Base-by-base conservation (phyloP, 2,329 filamentous ascomycete species). In the Chaetomium sp. region DNA sequence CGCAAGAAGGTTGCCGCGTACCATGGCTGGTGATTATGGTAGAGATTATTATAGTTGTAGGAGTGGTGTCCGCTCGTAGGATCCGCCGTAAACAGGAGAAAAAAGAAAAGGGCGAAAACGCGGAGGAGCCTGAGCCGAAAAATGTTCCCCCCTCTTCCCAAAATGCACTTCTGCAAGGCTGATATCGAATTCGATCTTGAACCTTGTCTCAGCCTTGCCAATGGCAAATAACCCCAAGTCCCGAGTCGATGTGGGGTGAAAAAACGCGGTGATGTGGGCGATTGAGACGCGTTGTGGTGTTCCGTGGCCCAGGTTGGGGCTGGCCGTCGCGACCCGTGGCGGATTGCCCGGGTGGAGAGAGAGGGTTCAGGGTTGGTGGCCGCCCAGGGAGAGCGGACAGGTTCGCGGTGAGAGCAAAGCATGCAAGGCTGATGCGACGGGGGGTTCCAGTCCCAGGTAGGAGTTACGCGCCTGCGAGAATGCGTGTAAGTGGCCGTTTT, bases 21-120 rank as follows among this genome's bases (percentile, higher is more conserved):
- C 69, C 71, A 73, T 73, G 61, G 61, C 65, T 52, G 45, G 38
- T 48, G 48, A 49, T 43, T n/a, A 42, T 45, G 5, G 37, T 37
- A 12, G 10, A 32, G 50, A 12, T 38, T 12, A 12, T 19, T 7
- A 6, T 34, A 33, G 5, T 35, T 3, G 34, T 32, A 43, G 38
- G 14, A 35, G 32, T 4, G 33, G 33, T 6, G 11, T 9, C 14
- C n/a, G 43, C 6, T 27, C 19, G 19, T 27, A 27, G 19, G 19
- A 27, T 27, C 19, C 19, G 40, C 12, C 40, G 40, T n/a, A 14
- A 42, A 14, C 6, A 12, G 10, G 40, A 42, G 40, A 9, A 35
- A 14, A n/a, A 6, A 32, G 8, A 33, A 6, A n/a, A 35, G 32
- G 12, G 33, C 12, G 8, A 41, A 35, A 45, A 14, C 49, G 32